phyloP scores from a whole-genome alignment of 495 filamentous ascomycete genomes.

The Neurospora sp. region DNA sequence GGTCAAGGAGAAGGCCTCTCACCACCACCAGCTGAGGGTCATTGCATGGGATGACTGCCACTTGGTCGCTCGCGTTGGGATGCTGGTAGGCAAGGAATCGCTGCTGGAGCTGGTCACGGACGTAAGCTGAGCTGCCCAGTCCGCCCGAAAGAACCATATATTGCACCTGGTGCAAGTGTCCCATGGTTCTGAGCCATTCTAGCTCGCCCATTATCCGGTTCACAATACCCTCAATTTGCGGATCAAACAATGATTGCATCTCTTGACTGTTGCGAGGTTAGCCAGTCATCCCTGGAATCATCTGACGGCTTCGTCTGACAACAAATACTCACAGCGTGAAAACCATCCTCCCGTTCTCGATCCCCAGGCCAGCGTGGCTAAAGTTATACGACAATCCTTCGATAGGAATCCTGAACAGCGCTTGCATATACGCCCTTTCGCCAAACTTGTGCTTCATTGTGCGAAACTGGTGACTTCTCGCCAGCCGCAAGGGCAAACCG shows the following conservation, averaged over 20 bases:
- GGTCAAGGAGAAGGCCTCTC: slow-evolving; percentile 44
- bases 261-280: slow-evolving; percentile 27
- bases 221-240: slow-evolving; percentile 44
- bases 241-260: slow-evolving; percentile 45
- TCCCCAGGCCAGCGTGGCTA: slow-evolving; percentile 23
- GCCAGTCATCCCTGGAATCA: background rate
- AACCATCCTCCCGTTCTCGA: slow-evolving; percentile 30
- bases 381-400: slow-evolving; percentile 30
- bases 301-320: too few species aligned
- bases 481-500: slow-evolving; percentile 17
- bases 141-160: slow-evolving; percentile 56
- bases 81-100: slow-evolving; percentile 25
- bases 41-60: slow-evolving; percentile 38
- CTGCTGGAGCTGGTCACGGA: slow-evolving; percentile 35
- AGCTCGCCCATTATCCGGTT: slow-evolving; percentile 45
- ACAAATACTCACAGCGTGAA: slow-evolving; percentile 13
- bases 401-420: slow-evolving; percentile 19
- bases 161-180: slow-evolving; percentile 36
- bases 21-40: slow-evolving; percentile 53
- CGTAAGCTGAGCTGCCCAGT: slow-evolving; percentile 55
- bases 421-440: slow-evolving; percentile 25
- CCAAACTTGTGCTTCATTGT: slow-evolving; percentile 34
- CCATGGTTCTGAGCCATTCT: slow-evolving; percentile 34
- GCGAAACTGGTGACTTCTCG: slow-evolving; percentile 22
- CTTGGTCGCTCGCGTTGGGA: slow-evolving; percentile 26